These are phyloP conservation scores for Linderniella brevidens DNA, from an alignment of 257 asterid species.

Conservation along the genomic window DNA sequence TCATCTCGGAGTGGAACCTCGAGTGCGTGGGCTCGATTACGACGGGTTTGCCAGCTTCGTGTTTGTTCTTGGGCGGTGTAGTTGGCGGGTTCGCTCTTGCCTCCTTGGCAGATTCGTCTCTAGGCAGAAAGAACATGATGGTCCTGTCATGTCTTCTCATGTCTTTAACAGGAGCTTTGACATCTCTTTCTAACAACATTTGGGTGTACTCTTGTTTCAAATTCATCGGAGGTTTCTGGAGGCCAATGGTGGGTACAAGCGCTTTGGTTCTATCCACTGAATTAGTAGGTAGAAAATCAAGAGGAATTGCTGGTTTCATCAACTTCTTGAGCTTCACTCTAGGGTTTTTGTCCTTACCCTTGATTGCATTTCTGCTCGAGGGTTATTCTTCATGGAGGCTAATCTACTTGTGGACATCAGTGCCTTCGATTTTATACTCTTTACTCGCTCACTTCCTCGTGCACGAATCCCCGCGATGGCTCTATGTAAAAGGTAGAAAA, in stretches of 20 bases:
- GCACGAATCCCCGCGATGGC: conserved; percentile 69
- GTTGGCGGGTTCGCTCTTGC: conserved; percentile 51
- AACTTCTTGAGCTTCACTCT: conserved; percentile 41
- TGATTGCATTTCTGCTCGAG: conserved; percentile 15
- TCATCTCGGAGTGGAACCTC: conserved; percentile 57
- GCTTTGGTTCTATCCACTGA: conserved; percentile 47
- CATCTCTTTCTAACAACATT: conserved; percentile 24
- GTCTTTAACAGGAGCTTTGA: conserved; percentile 44
- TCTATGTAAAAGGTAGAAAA: conserved; percentile 35
- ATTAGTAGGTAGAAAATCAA: conserved; percentile 47
- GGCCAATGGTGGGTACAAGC: conserved; percentile 31
- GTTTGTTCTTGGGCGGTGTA: conserved; percentile 43
- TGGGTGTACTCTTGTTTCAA: conserved; percentile 46
- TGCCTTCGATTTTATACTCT: conserved; percentile 25
- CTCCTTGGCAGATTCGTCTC: conserved; percentile 39
- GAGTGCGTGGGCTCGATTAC: conserved; percentile 37
- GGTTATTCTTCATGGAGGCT: conserved; percentile 49
- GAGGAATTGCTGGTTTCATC: conserved; percentile 32
- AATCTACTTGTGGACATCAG: conserved; percentile 34
- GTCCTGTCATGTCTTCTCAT: conserved; percentile 24
- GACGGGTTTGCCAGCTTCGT: conserved; percentile 46
- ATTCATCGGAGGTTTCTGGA: too few species aligned
- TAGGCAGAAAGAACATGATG: conserved; percentile 52
- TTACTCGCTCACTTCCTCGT: conserved; percentile 16
- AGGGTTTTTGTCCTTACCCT: conserved; percentile 56